Evolutionary conservation across 345 rosid species (phyloP).

Genomic region (Bretschneidera sinensis): DNA sequence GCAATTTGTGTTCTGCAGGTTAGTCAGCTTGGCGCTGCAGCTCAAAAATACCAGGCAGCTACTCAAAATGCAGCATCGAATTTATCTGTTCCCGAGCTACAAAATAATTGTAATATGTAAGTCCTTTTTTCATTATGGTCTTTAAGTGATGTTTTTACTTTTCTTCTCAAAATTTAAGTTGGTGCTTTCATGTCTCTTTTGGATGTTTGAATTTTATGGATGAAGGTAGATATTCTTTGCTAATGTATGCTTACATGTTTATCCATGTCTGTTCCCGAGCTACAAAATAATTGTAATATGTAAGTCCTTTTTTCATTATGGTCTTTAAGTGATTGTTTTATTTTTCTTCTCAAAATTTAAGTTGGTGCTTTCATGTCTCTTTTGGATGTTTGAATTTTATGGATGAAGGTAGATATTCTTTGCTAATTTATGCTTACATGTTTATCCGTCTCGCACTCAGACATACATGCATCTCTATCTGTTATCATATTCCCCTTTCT

Average conservation of each 20-base stretch:
- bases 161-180: neutral
- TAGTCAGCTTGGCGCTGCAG: slow-evolving; percentile 82
- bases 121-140: slow-evolving; percentile 15
- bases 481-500: no score
- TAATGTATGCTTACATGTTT: no score
- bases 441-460: no score
- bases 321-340: neutral
- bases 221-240: neutral
- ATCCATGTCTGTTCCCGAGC: slow-evolving; percentile 72
- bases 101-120: slow-evolving; percentile 86
- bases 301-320: slow-evolving; percentile 30
- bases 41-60: slow-evolving; percentile 87
- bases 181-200: neutral
- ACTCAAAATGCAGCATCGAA: slow-evolving; percentile 78
- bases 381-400: no score
- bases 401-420: neutral
- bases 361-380: neutral
- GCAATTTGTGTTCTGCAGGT: slow-evolving; percentile 43
- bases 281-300: slow-evolving; percentile 88
- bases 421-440: no score
- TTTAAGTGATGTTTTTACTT: neutral
- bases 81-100: slow-evolving; percentile 74
- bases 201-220: neutral
- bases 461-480: no score
- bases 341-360: neutral